Evolutionary conservation across 768 basidiomycete genomes (phyloP), one percentile per base, ranked within the genome.

Genomic region (Candolleomyces eurysporus): DNA sequence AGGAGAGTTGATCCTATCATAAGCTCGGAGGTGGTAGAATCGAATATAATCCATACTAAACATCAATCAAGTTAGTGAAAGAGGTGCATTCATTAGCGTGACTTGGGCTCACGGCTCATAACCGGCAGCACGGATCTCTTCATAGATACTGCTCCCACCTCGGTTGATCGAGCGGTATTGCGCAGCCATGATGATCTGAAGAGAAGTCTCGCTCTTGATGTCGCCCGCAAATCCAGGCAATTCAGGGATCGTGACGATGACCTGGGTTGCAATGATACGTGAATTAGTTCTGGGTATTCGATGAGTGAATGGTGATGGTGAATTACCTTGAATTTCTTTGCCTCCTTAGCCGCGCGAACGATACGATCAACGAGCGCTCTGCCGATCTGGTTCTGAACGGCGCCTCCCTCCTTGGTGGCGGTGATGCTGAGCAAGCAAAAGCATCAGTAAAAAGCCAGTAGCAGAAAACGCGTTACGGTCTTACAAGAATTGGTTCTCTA

Each of bases 1-100:
- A 1, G 92, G 90, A 0, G 89, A 88, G 68, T 94, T 95, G 68
- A 96, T 92, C 26, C 95, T 81, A 69, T 98, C 96, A 70, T 96
- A 99, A 1, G 89, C 79, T 32, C 97, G 84, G 26, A 99, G 81
- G 75, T 98, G 94, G 77, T 92, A 98, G 81, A 97, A 94, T 11
- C 88, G 84, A 66, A 97, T 91, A 70, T 90, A 95, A 60, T 95
- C 88, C 75, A 78, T 67, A n/a, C 92, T 93, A 51, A 39, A 26
- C 11, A 17, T 42, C 46, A 56, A 61, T 57, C 48, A 17, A 31
- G 43, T 26, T 14, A 55, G 13, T 13, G 45, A 1, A n/a, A n/a
- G 4, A 6, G 19, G 10, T 14, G 14, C 5, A n/a, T 48, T 11
- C 31, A 48, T 6, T 39, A 32, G 30, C 3, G 10, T 31, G 5